These are phyloP conservation scores for Pluteus cervinus DNA, from an alignment of 768 basidiomycete genomes.

Conservation along the genomic window DNA sequence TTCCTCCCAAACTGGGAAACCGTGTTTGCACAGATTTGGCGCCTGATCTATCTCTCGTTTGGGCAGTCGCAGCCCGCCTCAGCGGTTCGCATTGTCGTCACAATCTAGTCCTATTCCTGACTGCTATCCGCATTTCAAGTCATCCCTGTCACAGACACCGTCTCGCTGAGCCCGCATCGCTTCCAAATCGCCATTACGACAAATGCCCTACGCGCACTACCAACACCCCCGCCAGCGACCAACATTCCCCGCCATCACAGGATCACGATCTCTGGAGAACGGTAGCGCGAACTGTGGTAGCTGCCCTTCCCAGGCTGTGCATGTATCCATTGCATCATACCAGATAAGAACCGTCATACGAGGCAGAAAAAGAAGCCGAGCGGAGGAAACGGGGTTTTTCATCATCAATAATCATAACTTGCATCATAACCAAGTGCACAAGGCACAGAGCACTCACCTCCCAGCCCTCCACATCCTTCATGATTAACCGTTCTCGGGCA, in stretches of 20 bases:
- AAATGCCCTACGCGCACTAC: too few species aligned
- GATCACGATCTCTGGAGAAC: conserved; percentile 32
- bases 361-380: conserved; percentile 8
- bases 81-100: conserved; percentile 13
- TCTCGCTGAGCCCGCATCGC: too few species aligned
- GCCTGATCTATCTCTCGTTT: too few species aligned
- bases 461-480: conserved; percentile 93
- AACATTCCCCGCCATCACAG: conserved; percentile 23
- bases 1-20: too few species aligned
- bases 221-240: too few species aligned
- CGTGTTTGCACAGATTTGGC: too few species aligned
- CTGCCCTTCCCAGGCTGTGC: conserved; percentile 79
- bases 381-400: conserved; percentile 17
- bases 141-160: too few species aligned
- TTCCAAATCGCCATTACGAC: too few species aligned
- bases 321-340: conserved; percentile 2
- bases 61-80: conserved; percentile 12
- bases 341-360: conserved; percentile 9
- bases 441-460: conserved; percentile 57
- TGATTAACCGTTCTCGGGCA: conserved; percentile 80
- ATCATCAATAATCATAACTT: conserved; percentile 16
- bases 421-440: conserved; percentile 12
- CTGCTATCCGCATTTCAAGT: too few species aligned
- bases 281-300: conserved; percentile 77
- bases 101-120: too few species aligned